These are phyloP conservation scores for Geotrichum restrictum DNA, from an alignment of 1,139 yeast species.

Conservation along the genomic window DNA sequence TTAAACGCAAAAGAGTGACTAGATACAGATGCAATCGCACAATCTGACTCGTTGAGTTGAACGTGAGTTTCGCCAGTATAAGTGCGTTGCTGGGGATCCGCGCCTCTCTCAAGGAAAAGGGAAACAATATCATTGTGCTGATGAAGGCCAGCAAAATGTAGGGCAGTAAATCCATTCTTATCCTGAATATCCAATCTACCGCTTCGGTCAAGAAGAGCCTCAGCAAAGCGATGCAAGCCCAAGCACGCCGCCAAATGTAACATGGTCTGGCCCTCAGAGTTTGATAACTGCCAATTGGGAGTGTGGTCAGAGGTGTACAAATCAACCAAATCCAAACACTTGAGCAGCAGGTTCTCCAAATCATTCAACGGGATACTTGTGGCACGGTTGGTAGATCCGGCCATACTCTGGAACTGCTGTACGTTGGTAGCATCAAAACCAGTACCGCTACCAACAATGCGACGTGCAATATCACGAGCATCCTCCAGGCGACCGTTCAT, in stretches of 20 bases:
- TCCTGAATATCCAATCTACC: conserved; percentile 68
- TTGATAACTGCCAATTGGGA: conserved; percentile 73
- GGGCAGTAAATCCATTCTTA: conserved; percentile 70
- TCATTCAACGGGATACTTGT: conserved; percentile 41
- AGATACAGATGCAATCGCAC: background rate
- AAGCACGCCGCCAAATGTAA: conserved; percentile 73
- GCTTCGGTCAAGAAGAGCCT: conserved; percentile 65
- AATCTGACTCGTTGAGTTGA: conserved; percentile 45
- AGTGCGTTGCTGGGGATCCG: conserved; percentile 53
- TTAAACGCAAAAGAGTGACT: background rate
- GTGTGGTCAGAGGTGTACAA: conserved; percentile 52
- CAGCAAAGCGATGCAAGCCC: conserved; percentile 57
- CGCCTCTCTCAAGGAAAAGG: conserved; percentile 57
- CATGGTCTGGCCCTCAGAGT: conserved; percentile 76
- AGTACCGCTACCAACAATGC: conserved; percentile 50
- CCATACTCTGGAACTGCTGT: conserved; percentile 4
- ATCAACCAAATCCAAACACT: conserved; percentile 61
- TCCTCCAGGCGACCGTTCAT: conserved; percentile 90
- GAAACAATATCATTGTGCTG: conserved; percentile 60
- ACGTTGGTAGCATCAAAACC: conserved; percentile 18
- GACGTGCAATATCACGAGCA: conserved; percentile 79
- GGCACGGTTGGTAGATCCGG: conserved; percentile 8
- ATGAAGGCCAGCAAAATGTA: conserved; percentile 71
- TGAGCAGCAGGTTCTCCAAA: conserved; percentile 59
- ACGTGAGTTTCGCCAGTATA: conserved; percentile 51